Conservation (phyloP, 495 filamentous ascomycete species). For the Aspergillus nanangensis region DNA sequence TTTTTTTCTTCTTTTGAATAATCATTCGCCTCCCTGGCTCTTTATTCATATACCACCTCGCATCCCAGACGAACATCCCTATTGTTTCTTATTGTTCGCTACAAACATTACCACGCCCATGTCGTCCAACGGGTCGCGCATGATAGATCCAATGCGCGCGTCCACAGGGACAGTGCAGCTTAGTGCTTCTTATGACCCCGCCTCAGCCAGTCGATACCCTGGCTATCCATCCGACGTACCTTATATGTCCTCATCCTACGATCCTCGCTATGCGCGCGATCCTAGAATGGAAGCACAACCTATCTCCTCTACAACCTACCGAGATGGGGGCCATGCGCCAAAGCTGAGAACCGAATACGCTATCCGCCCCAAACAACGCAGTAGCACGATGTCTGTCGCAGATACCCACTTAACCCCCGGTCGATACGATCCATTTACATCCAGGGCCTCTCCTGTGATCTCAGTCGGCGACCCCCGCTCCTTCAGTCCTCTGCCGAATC, state of each 20-base stretch:
- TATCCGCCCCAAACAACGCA: conserved; percentile 34
- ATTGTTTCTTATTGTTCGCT: too few species aligned
- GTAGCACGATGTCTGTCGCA: conserved; percentile 30
- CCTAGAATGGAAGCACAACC: conserved; percentile 34
- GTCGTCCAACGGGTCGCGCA: conserved; percentile 32
- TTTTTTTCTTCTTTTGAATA: too few species aligned
- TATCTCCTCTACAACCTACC: conserved; percentile 30
- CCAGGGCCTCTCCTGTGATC: conserved; percentile 24
- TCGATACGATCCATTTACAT: conserved; percentile 21
- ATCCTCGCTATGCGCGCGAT: conserved; percentile 19
- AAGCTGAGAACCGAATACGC: conserved; percentile 41
- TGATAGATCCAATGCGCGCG: conserved; percentile 40
- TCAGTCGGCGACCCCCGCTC: conserved; percentile 23
- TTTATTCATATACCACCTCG: too few species aligned
- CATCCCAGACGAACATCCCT: too few species aligned
- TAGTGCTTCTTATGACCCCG: conserved; percentile 31
- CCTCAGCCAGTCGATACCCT: conserved; percentile 22
- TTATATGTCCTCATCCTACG: conserved; percentile 26
- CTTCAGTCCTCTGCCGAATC: conserved; percentile 25
- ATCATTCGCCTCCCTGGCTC: too few species aligned
- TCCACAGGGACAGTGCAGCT: conserved; percentile 44
- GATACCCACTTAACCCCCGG: conserved; percentile 23
- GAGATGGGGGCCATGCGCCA: conserved; percentile 25
- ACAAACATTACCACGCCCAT: conserved; percentile 25
- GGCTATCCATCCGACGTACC: conserved; percentile 33